Percentiles rank a stretch among this genome's conserved stretches.
These are phyloP conservation scores for Trichoderma asperelloides DNA, from an alignment of 495 filamentous ascomycete genomes.

Conservation along the genomic window DNA sequence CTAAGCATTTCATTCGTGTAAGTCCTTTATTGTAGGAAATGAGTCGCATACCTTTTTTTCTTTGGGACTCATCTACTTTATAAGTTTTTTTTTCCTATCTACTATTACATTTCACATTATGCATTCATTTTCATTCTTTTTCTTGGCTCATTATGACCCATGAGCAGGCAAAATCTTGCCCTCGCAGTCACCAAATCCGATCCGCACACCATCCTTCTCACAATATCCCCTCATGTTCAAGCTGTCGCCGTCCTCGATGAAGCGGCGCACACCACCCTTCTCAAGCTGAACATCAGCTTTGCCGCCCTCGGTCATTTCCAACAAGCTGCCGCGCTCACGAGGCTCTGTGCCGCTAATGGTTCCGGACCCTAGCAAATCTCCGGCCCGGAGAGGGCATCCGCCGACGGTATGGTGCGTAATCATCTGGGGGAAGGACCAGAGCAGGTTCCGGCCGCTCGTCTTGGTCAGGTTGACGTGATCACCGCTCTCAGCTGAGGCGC, in stretches of 20 bases:
- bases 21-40: too few species aligned
- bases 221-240: conserved; percentile 62
- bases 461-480: conserved; percentile 35
- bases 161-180: conserved; percentile 37
- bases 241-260: conserved; percentile 78
- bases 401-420: conserved; percentile 82
- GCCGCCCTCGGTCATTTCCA: conserved; percentile 65
- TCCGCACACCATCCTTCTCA: conserved; percentile 43
- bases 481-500: conserved; percentile 48
- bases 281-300: conserved; percentile 58
- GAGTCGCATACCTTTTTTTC: neutral
- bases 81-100: neutral
- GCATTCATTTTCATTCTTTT: neutral
- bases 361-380: conserved; percentile 81
- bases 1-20: too few species aligned
- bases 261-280: conserved; percentile 63
- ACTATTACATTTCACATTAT: neutral
- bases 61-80: neutral
- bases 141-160: neutral
- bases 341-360: conserved; percentile 72
- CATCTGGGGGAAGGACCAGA: conserved; percentile 94
- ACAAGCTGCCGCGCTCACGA: conserved; percentile 58
- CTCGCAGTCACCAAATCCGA: conserved; percentile 67
- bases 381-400: conserved; percentile 72
- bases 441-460: conserved; percentile 61